Percentiles rank a stretch among this genome's conserved stretches.
These are phyloP conservation scores for Falciphora oryzae DNA, from an alignment of 2,329 filamentous ascomycete species.

Conservation along the genomic window DNA sequence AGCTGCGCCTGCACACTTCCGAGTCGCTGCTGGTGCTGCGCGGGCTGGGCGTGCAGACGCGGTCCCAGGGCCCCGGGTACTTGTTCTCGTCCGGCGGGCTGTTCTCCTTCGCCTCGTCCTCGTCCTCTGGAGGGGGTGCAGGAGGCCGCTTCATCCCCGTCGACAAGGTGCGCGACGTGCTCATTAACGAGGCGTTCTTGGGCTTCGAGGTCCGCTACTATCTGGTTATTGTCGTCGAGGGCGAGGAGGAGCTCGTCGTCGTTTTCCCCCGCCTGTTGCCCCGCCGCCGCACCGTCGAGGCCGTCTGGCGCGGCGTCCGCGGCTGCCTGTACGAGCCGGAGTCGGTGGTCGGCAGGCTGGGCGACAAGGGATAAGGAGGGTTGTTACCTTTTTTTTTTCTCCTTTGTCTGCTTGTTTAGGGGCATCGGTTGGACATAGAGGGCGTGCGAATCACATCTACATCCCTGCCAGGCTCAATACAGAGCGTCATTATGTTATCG, in stretches of 20 bases:
- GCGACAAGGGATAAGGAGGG: neutral
- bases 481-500: no score
- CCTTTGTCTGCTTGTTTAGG: no score
- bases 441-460: no score
- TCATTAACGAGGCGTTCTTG: constrained; percentile 91
- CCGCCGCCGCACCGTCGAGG: constrained; percentile 67
- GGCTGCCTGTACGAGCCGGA: constrained; percentile 69
- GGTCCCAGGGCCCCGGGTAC: constrained; percentile 54
- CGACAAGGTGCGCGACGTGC: constrained; percentile 83
- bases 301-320: constrained; percentile 82
- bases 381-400: no score
- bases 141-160: constrained; percentile 67
- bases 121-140: neutral
- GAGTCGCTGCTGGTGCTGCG: constrained; percentile 86
- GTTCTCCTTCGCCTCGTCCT: constrained; percentile 18
- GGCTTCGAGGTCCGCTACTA: constrained; percentile 91
- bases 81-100: constrained; percentile 12
- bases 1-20: constrained; percentile 48
- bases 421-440: no score
- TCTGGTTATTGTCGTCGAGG: constrained; percentile 82
- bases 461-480: no score
- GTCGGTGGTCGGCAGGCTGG: neutral
- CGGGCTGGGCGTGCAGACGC: constrained; percentile 86
- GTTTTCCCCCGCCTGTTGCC: constrained; percentile 85
- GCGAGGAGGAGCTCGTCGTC: constrained; percentile 84